A percentile compares a stretch with the other conserved stretches of the same genome.
phyloP scores from a whole-genome alignment of 192 early-diverging fungal species.

The Backusella westeae region DNA sequence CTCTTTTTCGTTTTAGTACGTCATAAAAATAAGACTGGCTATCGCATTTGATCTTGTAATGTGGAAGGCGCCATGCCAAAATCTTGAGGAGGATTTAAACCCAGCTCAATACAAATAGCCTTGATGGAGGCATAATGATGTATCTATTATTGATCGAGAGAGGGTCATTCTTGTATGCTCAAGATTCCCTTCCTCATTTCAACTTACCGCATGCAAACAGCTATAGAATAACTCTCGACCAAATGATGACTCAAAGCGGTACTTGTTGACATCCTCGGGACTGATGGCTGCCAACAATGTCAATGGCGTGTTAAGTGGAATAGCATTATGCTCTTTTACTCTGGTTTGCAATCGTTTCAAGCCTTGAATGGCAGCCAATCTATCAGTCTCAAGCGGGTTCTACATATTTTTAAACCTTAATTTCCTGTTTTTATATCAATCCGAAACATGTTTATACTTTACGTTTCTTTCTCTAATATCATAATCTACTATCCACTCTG shows the following conservation, averaged over 20 bases:
- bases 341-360: constrained; percentile 23
- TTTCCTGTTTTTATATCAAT: background rate
- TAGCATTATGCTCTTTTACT: constrained; percentile 9
- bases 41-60: constrained; percentile 24
- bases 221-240: constrained; percentile 61
- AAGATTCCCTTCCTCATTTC: too few relatives aligned
- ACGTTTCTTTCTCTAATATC: constrained; percentile 45
- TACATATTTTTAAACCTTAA: constrained; percentile 5
- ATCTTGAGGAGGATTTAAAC: constrained; percentile 34
- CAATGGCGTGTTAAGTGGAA: constrained; percentile 18
- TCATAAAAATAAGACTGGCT: background rate
- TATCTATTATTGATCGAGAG: constrained; percentile 24
- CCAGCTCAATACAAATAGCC: constrained; percentile 52
- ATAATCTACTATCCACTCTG: constrained; percentile 40
- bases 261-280: constrained; percentile 22
- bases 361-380: constrained; percentile 32
- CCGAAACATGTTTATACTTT: constrained; percentile 9
- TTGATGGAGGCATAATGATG: constrained; percentile 62
- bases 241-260: constrained; percentile 39
- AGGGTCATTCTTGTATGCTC: too few relatives aligned
- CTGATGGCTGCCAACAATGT: constrained; percentile 45
- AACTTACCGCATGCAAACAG: constrained; percentile 54
- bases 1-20: background rate
- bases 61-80: constrained; percentile 60
- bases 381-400: constrained; percentile 45